Evolutionary conservation across 148 eudicot species (phyloP).

Genomic region (Bassia scoparia): DNA sequence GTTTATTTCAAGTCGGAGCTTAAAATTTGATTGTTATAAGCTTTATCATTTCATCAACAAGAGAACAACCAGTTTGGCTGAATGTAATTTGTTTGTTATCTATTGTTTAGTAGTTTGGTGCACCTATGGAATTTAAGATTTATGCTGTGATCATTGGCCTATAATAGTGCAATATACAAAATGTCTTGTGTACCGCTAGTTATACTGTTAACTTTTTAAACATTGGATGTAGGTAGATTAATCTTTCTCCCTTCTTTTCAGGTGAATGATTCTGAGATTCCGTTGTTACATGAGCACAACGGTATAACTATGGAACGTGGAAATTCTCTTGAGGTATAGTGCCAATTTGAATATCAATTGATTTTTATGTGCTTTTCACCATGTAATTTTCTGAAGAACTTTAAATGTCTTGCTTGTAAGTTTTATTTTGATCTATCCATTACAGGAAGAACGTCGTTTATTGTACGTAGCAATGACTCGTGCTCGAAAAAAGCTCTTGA

Average conservation of each 20-base stretch:
- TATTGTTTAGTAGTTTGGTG: neutral
- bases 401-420: neutral
- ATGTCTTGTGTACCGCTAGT: neutral
- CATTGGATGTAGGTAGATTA: neutral
- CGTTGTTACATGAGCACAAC: slow-evolving; percentile 79
- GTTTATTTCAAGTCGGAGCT: neutral
- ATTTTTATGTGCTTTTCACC: neutral
- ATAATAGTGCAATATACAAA: neutral
- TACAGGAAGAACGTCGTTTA: slow-evolving; percentile 84
- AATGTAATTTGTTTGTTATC: neutral
- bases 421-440: slow-evolving; percentile 6
- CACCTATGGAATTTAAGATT: neutral
- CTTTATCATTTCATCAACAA: neutral
- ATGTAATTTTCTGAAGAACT: neutral
- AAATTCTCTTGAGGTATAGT: slow-evolving; percentile 61
- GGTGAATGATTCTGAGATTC: slow-evolving; percentile 94
- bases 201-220: neutral
- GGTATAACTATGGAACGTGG: slow-evolving; percentile 52
- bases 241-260: slow-evolving; percentile 28
- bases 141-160: too few species aligned
- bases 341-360: neutral
- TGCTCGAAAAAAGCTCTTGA: slow-evolving; percentile 76
- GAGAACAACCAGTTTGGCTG: neutral
- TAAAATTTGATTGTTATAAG: neutral
- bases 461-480: slow-evolving; percentile 98